Base-by-base conservation (phyloP, 2,329 filamentous ascomycete species). In the Alternaria sp. region DNA sequence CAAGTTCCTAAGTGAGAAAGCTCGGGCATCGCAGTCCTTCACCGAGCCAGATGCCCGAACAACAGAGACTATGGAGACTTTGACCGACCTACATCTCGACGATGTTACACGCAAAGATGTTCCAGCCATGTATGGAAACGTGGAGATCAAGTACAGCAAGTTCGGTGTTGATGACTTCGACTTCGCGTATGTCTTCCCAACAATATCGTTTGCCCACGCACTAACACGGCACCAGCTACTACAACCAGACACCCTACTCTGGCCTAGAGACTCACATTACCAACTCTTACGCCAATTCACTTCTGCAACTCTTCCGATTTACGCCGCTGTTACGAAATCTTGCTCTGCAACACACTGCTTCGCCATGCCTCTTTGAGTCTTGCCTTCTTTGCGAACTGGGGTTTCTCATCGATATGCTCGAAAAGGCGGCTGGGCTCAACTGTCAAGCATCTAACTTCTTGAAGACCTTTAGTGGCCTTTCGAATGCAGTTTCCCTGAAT, bases 91-190 rank as follows among this genome's bases (percentile, higher is more conserved):
- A 59, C 89, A 91, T 58, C 83, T 95, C 4, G 90, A 92, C 65
- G 86, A 85, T 44, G 90, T 91, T 67, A 87, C 91, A 59, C 91
- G 93, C 67, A 88, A 91, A 44, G 93, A 97, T 60, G 91, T 96
- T 5, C 91, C 95, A 21, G 87, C 92, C 9, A 93, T 96, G 83
- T 99, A 99, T 79, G 90, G 92, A 68, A 94, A 93, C 73, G 92
- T 97, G 11, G 95, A 98, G 79, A 99, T 99, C 82, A 97, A 97
- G 78, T 99, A 98, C 83, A 97, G 95, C 85, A 96, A 93, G 77
- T 99, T 97, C 79, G 96, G 96, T 19, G 93, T 99, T n/a, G 95
- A 98, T 74, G 96, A 99, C 79, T 99, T 99, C 78, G 96, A 99
- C 79, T 99, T 99, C 81, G 91, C 91, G 89, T 93, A 82, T 73